Conservation (phyloP, 2,329 filamentous ascomycete genomes). For the Ascosphaera aggregata region DNA sequence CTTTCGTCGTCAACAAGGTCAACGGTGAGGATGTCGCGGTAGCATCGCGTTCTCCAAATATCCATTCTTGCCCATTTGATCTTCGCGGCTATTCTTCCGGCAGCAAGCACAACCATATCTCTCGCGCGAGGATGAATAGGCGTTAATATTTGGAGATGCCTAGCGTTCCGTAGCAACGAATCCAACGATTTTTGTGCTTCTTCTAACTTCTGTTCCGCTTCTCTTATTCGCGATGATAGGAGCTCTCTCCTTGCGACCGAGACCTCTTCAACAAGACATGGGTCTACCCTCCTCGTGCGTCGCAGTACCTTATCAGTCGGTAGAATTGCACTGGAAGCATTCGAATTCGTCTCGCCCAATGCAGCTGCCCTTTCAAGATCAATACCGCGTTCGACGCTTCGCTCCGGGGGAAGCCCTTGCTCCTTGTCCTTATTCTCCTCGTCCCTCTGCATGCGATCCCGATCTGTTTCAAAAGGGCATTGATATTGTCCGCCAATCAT, state of each 20-base stretch:
- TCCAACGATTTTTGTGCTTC: constrained; percentile 57
- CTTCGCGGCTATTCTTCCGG: constrained; percentile 63
- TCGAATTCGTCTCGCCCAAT: constrained; percentile 33
- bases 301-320: constrained; percentile 47
- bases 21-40: constrained; percentile 64
- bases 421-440: background rate
- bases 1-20: constrained; percentile 57
- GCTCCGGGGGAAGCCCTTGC: background rate
- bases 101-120: constrained; percentile 65
- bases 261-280: constrained; percentile 68
- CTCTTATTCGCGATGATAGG: constrained; percentile 61
- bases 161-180: constrained; percentile 61
- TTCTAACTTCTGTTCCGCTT: constrained; percentile 58
- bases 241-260: constrained; percentile 58
- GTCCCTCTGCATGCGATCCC: constrained; percentile 16
- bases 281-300: constrained; percentile 51
- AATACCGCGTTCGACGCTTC: background rate
- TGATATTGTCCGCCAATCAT: constrained; percentile 70
- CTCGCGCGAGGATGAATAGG: constrained; percentile 80
- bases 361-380: constrained; percentile 39
- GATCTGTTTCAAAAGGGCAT: constrained; percentile 18
- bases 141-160: constrained; percentile 69
- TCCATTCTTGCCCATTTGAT: constrained; percentile 88
- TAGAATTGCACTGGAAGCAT: constrained; percentile 32
- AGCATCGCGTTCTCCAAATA: constrained; percentile 78